Evolutionary conservation across 2,329 filamentous ascomycete genomes (phyloP).

Genomic region (Fusarium sp.): DNA sequence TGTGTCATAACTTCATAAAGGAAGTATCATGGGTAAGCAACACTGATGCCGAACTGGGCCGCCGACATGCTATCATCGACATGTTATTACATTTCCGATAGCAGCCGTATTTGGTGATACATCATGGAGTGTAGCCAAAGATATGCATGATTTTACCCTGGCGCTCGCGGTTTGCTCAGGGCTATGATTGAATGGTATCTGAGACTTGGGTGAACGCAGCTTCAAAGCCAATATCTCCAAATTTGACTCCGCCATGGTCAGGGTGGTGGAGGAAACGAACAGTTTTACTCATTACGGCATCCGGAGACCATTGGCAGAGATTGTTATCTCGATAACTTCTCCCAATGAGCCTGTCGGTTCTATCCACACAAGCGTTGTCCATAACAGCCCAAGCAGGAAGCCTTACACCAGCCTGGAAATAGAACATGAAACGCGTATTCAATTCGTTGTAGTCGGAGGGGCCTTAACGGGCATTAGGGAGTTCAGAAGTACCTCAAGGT

Average conservation of each 20-base stretch:
- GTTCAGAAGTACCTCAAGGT: conserved; percentile 8
- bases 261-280: neutral
- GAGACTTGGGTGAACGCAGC: neutral
- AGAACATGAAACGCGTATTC: neutral
- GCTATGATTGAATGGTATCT: neutral
- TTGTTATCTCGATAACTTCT: conserved; percentile 12
- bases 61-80: conserved; percentile 11
- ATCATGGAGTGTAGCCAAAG: conserved; percentile 7
- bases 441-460: conserved; percentile 12
- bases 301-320: conserved; percentile 19
- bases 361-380: conserved; percentile 4
- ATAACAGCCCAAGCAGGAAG: neutral
- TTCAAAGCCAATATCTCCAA: neutral
- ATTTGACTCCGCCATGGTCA: neutral
- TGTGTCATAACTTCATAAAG: conserved; percentile 8
- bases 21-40: conserved; percentile 12
- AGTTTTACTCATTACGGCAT: conserved; percentile 21
- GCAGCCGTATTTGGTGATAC: neutral
- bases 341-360: conserved; percentile 7
- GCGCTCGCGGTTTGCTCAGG: neutral
- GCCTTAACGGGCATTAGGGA: conserved; percentile 17
- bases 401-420: neutral
- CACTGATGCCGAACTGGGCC: neutral
- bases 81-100: conserved; percentile 1
- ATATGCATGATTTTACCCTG: conserved; percentile 7